Evolutionary conservation across 2,329 filamentous ascomycete genomes (phyloP).

Genomic region (Aspergillus texensis): DNA sequence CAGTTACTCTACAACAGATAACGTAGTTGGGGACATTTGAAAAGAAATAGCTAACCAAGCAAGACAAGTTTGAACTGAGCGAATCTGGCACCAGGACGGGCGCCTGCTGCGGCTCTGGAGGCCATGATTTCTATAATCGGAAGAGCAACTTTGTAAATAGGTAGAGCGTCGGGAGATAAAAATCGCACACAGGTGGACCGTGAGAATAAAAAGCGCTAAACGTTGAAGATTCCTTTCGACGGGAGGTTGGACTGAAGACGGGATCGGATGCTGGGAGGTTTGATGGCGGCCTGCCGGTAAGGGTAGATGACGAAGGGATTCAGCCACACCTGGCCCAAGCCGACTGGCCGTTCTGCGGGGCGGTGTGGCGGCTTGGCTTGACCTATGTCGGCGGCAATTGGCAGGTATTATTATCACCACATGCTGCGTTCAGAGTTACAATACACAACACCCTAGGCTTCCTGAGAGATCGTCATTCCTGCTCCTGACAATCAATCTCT

Average conservation of each 20-base stretch:
- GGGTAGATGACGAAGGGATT: conserved; percentile 38
- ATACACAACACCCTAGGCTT: conserved; percentile 9
- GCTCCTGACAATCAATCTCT: conserved; percentile 2
- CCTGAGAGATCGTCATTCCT: conserved; percentile 9
- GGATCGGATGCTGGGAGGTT: conserved; percentile 7
- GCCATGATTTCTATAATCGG: conserved; percentile 65
- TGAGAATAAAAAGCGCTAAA: conserved; percentile 1
- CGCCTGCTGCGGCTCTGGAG: conserved; percentile 75
- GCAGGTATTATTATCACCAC: conserved; percentile 10
- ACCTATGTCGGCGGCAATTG: not conserved
- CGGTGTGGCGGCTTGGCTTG: conserved; percentile 16
- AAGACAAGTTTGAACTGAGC: conserved; percentile 99
- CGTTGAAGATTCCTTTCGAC: not conserved
- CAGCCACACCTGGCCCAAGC: conserved; percentile 33
- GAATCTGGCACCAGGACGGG: conserved; percentile 74
- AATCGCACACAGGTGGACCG: not conserved
- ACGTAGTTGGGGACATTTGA: conserved; percentile 8
- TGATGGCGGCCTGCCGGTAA: conserved; percentile 5
- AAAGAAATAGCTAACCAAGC: conserved; percentile 67
- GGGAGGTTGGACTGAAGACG: conserved; percentile 5
- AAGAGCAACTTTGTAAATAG: conserved; percentile 6
- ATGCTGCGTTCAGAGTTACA: conserved; percentile 16
- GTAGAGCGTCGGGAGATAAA: not conserved
- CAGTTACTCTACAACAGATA: conserved; percentile 16
- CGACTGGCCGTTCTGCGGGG: conserved; percentile 19